These are phyloP conservation scores for Herpetomonas samuelpessoai DNA, from an alignment of 208 protist genomes.

Conservation along the genomic window DNA sequence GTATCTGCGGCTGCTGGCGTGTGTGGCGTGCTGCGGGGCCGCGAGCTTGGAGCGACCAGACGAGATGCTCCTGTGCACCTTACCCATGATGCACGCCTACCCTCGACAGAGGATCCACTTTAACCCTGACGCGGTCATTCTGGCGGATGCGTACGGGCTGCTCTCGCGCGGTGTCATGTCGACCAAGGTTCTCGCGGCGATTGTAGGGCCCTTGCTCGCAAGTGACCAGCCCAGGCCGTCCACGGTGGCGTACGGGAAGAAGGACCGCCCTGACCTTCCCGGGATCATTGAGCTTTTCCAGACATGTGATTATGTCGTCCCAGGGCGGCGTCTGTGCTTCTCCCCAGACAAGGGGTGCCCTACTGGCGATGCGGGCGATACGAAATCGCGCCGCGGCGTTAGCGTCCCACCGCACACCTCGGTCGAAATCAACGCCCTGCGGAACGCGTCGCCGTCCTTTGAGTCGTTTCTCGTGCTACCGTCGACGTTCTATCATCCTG, in stretches of 20 bases:
- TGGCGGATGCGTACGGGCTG: slow-evolving; percentile 26
- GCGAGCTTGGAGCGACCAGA: slow-evolving; percentile 9
- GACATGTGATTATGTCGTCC: slow-evolving; percentile 22
- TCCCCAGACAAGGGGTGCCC: not conserved
- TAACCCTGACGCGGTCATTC: slow-evolving; percentile 16
- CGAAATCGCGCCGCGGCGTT: no score
- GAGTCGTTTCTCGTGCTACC: slow-evolving; percentile 73
- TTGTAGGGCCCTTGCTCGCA: not conserved
- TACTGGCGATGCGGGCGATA: not conserved
- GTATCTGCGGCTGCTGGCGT: slow-evolving; percentile 36
- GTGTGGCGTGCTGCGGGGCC: slow-evolving; percentile 23
- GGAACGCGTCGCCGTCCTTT: not conserved
- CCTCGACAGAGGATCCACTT: not conserved
- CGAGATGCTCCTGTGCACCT: not conserved
- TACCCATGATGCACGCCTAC: not conserved
- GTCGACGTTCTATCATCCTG: slow-evolving; percentile 33
- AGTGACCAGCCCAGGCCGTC: slow-evolving; percentile 3
- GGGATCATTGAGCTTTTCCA: slow-evolving; percentile 21
- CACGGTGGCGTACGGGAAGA: not conserved
- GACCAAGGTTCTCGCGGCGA: slow-evolving; percentile 13
- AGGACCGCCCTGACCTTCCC: slow-evolving; percentile 1
- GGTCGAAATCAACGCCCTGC: not conserved
- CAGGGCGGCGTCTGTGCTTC: slow-evolving; percentile 20
- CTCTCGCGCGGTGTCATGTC: slow-evolving; percentile 17
- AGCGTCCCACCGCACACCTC: no score